Conservation (phyloP, 768 basidiomycete species). For the Amanita muscaria region DNA sequence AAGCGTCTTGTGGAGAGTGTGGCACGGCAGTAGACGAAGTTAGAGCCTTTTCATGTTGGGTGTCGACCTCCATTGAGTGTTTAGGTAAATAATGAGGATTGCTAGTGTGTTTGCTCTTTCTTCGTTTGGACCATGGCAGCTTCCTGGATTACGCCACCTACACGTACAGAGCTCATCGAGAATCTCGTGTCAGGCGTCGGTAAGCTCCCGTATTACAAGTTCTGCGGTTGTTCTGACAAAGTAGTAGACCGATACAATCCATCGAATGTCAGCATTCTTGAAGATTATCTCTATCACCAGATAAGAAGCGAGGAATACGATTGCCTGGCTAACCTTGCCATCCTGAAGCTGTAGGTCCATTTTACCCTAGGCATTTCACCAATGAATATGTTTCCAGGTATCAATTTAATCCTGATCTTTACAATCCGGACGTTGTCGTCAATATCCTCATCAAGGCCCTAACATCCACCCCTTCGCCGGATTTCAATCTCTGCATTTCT, state of each 20-base stretch:
- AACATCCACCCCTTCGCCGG: constrained; percentile 76
- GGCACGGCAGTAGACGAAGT: background rate
- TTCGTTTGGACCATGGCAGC: constrained; percentile 34
- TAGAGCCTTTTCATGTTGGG: constrained; percentile 1
- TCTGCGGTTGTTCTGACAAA: constrained; percentile 6
- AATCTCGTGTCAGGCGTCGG: constrained; percentile 87
- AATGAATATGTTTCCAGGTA: constrained; percentile 43
- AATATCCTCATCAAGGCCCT: constrained; percentile 93
- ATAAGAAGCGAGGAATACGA: constrained; percentile 89
- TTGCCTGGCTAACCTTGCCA: constrained; percentile 89
- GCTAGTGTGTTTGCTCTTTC: constrained; percentile 21
- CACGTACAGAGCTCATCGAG: constrained; percentile 81
- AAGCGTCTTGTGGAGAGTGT: background rate
- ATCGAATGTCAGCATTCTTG: constrained; percentile 83
- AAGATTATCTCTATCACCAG: constrained; percentile 95
- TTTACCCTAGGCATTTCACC: background rate
- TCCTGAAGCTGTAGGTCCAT: constrained; percentile 71
- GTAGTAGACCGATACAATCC: constrained; percentile 91
- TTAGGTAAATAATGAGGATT: constrained; percentile 21
- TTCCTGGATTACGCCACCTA: constrained; percentile 66
- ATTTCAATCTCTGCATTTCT: constrained; percentile 91
- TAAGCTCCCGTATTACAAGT: constrained; percentile 25
- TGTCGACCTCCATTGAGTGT: background rate
- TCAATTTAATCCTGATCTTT: constrained; percentile 91
- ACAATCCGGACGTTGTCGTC: constrained; percentile 88